Percentiles rank a stretch among this genome's conserved stretches.
Evolutionary conservation across 306 rosid species (phyloP).

Genomic region (Mimosa pudica): DNA sequence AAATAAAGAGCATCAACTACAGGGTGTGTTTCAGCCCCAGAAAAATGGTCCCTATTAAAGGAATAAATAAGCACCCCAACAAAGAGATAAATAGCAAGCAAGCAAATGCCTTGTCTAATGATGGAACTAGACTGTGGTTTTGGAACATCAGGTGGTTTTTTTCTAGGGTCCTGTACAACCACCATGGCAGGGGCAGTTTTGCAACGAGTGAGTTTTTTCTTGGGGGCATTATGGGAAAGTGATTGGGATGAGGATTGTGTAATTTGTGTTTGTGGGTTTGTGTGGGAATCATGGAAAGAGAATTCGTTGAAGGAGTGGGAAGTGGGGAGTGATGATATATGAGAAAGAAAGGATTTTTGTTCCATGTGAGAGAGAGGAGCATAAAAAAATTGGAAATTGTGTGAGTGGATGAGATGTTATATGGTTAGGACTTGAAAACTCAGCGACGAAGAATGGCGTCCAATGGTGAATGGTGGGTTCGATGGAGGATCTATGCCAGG

Average conservation of each 20-base stretch:
- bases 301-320: slow-evolving; percentile 49
- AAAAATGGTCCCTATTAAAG: slow-evolving; percentile 58
- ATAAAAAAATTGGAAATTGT: slow-evolving; percentile 3
- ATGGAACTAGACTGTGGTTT: slow-evolving; percentile 58
- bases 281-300: slow-evolving; percentile 25
- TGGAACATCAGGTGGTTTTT: slow-evolving; percentile 44
- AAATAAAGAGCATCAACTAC: slow-evolving; percentile 81
- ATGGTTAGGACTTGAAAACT: neutral
- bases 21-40: slow-evolving; percentile 71
- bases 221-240: slow-evolving; percentile 17
- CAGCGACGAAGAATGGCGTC: slow-evolving; percentile 2
- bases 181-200: slow-evolving; percentile 83
- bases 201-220: slow-evolving; percentile 63
- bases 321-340: slow-evolving; percentile 20
- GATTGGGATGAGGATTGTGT: slow-evolving; percentile 32
- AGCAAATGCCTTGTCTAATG: slow-evolving; percentile 59
- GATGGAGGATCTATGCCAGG: neutral
- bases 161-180: slow-evolving; percentile 43
- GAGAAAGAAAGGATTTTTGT: slow-evolving; percentile 49
- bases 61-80: slow-evolving; percentile 71
- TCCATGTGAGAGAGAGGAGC: slow-evolving; percentile 44
- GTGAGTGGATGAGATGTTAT: slow-evolving; percentile 7
- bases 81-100: slow-evolving; percentile 57
- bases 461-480: neutral
- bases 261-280: neutral